Evolutionary conservation across 805 yeast genomes (phyloP).

Genomic region (Zygoascus biomembranicola): DNA sequence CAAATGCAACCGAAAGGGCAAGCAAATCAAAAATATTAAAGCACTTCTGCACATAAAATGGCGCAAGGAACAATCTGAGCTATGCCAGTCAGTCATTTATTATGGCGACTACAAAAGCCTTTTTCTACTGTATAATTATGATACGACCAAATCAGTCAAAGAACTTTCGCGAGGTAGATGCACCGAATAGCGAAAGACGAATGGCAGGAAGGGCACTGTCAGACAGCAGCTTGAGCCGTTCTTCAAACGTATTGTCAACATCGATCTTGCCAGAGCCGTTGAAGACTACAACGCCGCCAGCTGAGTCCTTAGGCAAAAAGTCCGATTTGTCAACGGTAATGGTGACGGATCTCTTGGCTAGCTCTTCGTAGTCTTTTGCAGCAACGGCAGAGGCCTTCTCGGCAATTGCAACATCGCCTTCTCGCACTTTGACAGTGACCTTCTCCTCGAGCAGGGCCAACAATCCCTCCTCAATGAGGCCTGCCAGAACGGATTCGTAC

Average conservation of each 20-base stretch:
- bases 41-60: too few species aligned
- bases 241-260: constrained; percentile 88
- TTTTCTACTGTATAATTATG: too few species aligned
- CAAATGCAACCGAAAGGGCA: too few species aligned
- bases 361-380: constrained; percentile 51
- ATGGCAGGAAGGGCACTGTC: constrained; percentile 88
- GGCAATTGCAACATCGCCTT: constrained; percentile 53
- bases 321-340: constrained; percentile 48
- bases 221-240: constrained; percentile 75
- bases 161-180: constrained; percentile 79
- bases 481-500: constrained; percentile 63
- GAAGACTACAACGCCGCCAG: constrained; percentile 79
- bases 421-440: constrained; percentile 57
- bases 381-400: constrained; percentile 57
- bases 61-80: too few species aligned
- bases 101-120: too few species aligned
- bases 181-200: constrained; percentile 69
- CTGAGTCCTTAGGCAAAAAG: constrained; percentile 50
- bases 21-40: too few species aligned
- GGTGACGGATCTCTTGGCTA: constrained; percentile 49
- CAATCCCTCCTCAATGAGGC: constrained; percentile 65
- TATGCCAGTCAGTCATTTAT: too few species aligned
- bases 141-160: constrained; percentile 47
- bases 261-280: constrained; percentile 76
- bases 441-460: constrained; percentile 64